Base-by-base conservation (phyloP, 106 monocot species). In the Chionographis japonica region DNA sequence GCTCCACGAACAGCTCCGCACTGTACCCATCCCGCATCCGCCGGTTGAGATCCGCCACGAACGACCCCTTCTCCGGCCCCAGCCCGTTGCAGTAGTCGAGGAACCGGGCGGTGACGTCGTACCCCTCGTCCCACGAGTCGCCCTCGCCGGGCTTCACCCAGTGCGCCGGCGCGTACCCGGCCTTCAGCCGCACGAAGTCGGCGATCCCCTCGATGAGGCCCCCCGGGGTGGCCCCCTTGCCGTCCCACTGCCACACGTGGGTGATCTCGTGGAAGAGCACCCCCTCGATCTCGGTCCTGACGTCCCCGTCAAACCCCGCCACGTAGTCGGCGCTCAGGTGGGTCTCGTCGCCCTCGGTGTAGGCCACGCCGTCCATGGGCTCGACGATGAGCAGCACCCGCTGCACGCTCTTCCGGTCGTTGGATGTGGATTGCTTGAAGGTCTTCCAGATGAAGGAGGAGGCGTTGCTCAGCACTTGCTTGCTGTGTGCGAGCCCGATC, bases 221-320 rank as follows among this genome's bases (percentile, higher is more conserved):
- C 9, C 12, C 14, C 6, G 53, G 53, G 9, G 68, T 50, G 6
- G 15, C 15, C 2, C 56, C 40, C 2, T 17, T 4, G 20, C 55
- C 68, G 40, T 55, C 7, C 55, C 55, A 68, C 38, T 55, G 68
- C 68, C 54, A 54, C 27, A 68, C 68, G 9, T 54, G 68, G 39
- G 55, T 38, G 2, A 55, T 40, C 40, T 68, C 67, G 51, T 68
- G 37, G 51, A 39, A 68, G 14, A 68, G 6, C 17, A 68, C 17
- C 8, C 67, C 54, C 3, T 35, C 20, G 37, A 68, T 38, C 55
- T 68, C 67, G 6, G 54, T 68, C 55, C 27, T 54, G 12, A 68
- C 37, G 37, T 54, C 54, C 15, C 67, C 67, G 1, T 27, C 27
- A 12, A 10, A 54, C 3, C 35, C 54, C 36, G 50, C 54, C 14